Percentiles rank a stretch among this genome's conserved stretches.
These are phyloP conservation scores for Pichia kudriavzevii DNA, from an alignment of 1,139 yeast genomes.

Conservation along the genomic window DNA sequence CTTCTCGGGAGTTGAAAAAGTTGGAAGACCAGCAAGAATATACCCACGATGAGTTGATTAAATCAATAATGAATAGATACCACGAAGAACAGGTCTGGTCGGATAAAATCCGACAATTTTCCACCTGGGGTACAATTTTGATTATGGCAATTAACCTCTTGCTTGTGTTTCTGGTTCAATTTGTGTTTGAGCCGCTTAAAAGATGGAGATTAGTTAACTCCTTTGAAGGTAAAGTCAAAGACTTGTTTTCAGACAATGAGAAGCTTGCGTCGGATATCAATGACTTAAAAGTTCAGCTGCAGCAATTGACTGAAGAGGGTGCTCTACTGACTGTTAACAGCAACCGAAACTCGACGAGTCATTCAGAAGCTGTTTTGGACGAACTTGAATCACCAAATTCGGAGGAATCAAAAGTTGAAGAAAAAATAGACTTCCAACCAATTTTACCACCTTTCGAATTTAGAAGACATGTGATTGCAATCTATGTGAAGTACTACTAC, in stretches of 20 bases:
- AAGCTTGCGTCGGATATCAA: background rate
- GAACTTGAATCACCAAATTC: too few species aligned
- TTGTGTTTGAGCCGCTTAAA: conserved; percentile 93
- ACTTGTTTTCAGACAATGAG: conserved; percentile 25
- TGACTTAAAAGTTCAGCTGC: background rate
- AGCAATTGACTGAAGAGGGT: too few species aligned
- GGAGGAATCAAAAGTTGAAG: too few species aligned
- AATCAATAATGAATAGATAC: conserved; percentile 76
- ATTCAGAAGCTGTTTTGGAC: too few species aligned
- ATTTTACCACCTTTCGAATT: too few species aligned
- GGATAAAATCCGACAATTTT: conserved; percentile 85
- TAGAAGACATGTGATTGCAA: too few species aligned
- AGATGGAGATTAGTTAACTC: conserved; percentile 69
- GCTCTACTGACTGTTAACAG: too few species aligned
- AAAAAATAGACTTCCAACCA: too few species aligned
- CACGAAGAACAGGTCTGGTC: conserved; percentile 99
- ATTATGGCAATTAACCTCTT: conserved; percentile 82
- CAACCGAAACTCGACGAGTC: too few species aligned
- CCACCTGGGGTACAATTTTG: conserved; percentile 95
- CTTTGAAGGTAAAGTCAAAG: conserved; percentile 72
- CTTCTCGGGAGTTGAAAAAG: conserved; percentile 43
- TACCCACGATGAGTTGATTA: conserved; percentile 59
- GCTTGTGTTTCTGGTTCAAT: conserved; percentile 72
- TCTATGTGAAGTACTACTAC: conserved; percentile 1
- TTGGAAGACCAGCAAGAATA: conserved; percentile 66